Conservation (phyloP, 2,329 filamentous ascomycete species). For the Stachybotrys chlorohalonatus region DNA sequence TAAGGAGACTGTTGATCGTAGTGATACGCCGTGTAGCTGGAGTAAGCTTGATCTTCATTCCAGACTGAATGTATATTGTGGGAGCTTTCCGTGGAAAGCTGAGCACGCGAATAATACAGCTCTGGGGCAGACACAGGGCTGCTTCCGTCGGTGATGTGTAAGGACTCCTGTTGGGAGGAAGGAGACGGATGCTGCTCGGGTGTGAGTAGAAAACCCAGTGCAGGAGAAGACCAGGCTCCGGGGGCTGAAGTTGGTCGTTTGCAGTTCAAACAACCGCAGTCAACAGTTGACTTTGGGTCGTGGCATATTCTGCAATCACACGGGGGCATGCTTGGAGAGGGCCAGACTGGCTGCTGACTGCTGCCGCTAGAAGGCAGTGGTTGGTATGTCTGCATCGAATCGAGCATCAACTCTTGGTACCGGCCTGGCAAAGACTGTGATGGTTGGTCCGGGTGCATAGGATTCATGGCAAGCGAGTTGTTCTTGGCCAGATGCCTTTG, state of each 20-base stretch:
- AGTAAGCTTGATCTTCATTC: neutral
- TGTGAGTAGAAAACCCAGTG: constrained; percentile 7
- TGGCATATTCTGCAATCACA: constrained; percentile 28
- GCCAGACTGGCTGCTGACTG: constrained; percentile 16
- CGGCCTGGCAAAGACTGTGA: neutral
- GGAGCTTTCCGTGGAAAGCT: neutral
- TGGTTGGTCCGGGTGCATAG: constrained; percentile 3
- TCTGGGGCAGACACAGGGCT: neutral
- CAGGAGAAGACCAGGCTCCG: constrained; percentile 22
- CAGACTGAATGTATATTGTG: neutral
- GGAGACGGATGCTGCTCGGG: neutral
- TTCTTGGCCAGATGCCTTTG: constrained; percentile 12
- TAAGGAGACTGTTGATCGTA: neutral
- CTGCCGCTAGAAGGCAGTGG: constrained; percentile 11
- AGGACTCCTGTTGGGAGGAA: neutral
- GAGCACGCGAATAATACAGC: neutral
- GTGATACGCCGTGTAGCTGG: neutral
- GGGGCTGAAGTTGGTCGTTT: constrained; percentile 22
- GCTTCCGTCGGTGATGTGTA: neutral
- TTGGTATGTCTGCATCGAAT: constrained; percentile 9
- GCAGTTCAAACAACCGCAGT: constrained; percentile 9
- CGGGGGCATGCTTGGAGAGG: constrained; percentile 25
- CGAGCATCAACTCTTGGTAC: neutral
- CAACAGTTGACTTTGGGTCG: constrained; percentile 20
- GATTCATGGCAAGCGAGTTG: constrained; percentile 9